Evolutionary conservation across 208 protist genomes (phyloP).

Genomic region (Novymonas esmeraldas): DNA sequence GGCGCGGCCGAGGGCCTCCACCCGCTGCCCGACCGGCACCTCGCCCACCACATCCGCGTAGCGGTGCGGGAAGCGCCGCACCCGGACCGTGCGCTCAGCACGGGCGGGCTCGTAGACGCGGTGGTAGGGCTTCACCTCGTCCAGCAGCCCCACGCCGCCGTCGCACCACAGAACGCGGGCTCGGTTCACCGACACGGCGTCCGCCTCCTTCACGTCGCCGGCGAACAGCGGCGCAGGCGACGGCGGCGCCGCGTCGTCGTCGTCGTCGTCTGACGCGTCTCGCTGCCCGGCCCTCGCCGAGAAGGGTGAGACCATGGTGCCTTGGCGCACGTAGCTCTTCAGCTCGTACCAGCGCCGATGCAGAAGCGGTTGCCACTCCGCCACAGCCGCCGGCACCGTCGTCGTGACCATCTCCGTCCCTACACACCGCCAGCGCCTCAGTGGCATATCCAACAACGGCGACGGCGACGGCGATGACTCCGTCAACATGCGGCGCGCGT

Average conservation of each 20-base stretch:
- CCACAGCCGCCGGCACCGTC: slow-evolving; percentile 13
- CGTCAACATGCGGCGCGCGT: not conserved
- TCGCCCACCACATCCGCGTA: slow-evolving; percentile 74
- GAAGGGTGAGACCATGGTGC: slow-evolving; percentile 31
- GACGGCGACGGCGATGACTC: not conserved
- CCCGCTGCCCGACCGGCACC: slow-evolving; percentile 49
- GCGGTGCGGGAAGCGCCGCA: slow-evolving; percentile 69
- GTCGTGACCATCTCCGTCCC: slow-evolving; percentile 8
- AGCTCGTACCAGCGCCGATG: slow-evolving; percentile 74
- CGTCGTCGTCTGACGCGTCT: too few species aligned
- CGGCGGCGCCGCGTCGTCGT: not conserved
- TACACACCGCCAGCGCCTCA: slow-evolving; percentile 7
- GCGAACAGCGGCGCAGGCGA: not conserved
- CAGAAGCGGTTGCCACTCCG: slow-evolving; percentile 58
- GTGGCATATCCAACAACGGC: not conserved
- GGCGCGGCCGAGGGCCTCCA: slow-evolving; percentile 60
- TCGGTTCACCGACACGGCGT: slow-evolving; percentile 53
- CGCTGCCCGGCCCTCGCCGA: not conserved
- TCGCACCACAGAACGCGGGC: slow-evolving; percentile 61
- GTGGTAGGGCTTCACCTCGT: slow-evolving; percentile 55
- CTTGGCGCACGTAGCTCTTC: slow-evolving; percentile 49
- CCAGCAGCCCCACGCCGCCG: slow-evolving; percentile 43
- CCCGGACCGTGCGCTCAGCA: slow-evolving; percentile 47
- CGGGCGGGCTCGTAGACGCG: slow-evolving; percentile 55
- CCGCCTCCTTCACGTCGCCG: slow-evolving; percentile 69